Evolutionary conservation across 1,284 basidiomycete species (phyloP), one percentile per base, ranked within the genome.

Genomic region (Boletus sp.): DNA sequence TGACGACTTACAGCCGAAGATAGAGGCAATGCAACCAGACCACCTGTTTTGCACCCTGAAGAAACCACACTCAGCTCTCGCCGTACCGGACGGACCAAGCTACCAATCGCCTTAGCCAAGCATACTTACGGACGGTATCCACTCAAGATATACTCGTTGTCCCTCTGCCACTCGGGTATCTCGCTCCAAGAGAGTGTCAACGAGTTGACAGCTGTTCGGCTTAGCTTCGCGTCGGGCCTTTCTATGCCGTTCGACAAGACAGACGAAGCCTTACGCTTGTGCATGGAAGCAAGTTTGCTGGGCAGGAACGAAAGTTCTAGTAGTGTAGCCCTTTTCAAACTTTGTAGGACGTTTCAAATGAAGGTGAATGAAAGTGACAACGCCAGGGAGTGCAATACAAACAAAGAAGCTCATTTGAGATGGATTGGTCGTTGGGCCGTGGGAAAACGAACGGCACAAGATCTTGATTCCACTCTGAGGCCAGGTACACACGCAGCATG

Each of bases 101-200:
- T 47, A 56, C 54, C 35, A 56, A 58, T 54, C 50, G 31, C 49
- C 33, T 20, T 41, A 36, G 47, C 16, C 46, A 49, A 3, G 36
- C 49, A 53, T 47, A 42, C 77, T 67, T 65, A 89, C 84, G 84
- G 79, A 69, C 91, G 78, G 71, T 94, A 94, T 3, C 92, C 92
- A 27, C 73, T 76, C 60, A 84, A 55, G 62, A 94, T 89, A 68
- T 83, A 88, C 63, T 89, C 86, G 65, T 93, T 93, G 73, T 93
- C 89, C 63, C 74, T 80, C 70, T 84, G 84, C 87, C 86, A 91
- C 41, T 80, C 79, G 49, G 84, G 82, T 51, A 89, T 76, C 57
- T 88, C 84, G n/a, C 73, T 59, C 83, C 84, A 89, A n/a, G 74
- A 76, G 53, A 88, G 65, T 18, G 83, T 86, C 62, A 62, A 62